Percentiles rank a stretch among this genome's conserved stretches.
Evolutionary conservation across 768 basidiomycete genomes (phyloP).

Genomic region (Phallus indusiatus): DNA sequence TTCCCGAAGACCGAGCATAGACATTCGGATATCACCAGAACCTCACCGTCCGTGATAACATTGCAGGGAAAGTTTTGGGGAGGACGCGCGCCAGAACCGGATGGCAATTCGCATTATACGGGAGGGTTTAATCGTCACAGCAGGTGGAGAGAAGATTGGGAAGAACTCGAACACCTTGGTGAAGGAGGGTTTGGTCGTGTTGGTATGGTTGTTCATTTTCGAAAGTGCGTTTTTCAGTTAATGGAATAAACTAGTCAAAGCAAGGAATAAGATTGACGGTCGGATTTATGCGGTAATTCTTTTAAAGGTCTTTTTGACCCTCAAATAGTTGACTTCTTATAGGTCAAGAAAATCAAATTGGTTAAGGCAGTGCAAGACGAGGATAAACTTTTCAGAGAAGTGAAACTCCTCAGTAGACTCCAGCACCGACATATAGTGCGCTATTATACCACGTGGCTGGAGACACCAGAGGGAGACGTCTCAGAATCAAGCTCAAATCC

Average conservation of each 20-base stretch:
- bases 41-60: slow-evolving; percentile 21
- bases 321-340: slow-evolving; percentile 6
- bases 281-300: slow-evolving; percentile 68
- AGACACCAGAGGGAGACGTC: slow-evolving; percentile 50
- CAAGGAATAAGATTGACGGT: slow-evolving; percentile 77
- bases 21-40: slow-evolving; percentile 41
- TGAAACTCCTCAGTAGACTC: slow-evolving; percentile 78
- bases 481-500: slow-evolving; percentile 38
- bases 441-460: slow-evolving; percentile 90
- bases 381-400: slow-evolving; percentile 83
- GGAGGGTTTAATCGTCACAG: slow-evolving; percentile 46
- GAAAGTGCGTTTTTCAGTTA: neutral
- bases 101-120: neutral
- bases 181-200: slow-evolving; percentile 21
- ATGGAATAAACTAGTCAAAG: slow-evolving; percentile 65
- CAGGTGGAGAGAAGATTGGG: slow-evolving; percentile 90
- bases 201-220: neutral
- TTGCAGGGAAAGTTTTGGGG: slow-evolving; percentile 3
- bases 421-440: slow-evolving; percentile 87
- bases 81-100: neutral
- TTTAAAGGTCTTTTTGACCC: neutral
- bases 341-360: slow-evolving; percentile 78
- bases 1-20: slow-evolving; percentile 16
- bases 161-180: slow-evolving; percentile 77
- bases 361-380: slow-evolving; percentile 72